These are phyloP conservation scores for Limonium bicolor DNA, from an alignment of 148 eudicot genomes.

Conservation along the genomic window DNA sequence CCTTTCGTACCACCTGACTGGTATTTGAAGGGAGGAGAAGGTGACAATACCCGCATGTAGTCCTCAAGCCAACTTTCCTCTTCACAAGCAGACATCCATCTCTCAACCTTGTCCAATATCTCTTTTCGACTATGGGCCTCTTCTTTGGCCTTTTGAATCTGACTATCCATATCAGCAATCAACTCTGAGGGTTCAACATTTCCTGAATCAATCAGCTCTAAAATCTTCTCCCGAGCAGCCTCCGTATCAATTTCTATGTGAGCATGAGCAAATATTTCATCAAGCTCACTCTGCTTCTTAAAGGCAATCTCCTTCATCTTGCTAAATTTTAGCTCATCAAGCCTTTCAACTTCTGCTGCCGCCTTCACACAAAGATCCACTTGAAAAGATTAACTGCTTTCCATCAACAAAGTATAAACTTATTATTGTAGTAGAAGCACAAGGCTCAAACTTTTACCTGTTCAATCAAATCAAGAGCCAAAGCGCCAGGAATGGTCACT, in stretches of 20 bases:
- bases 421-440: not conserved
- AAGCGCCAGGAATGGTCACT: conserved; percentile 77
- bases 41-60: conserved; percentile 62
- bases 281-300: conserved; percentile 89
- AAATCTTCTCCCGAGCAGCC: conserved; percentile 69
- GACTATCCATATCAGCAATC: conserved; percentile 94
- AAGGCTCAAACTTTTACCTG: conserved; percentile 69
- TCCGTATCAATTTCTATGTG: conserved; percentile 88
- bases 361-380: conserved; percentile 33
- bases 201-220: conserved; percentile 81
- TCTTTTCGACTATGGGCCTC: conserved; percentile 91
- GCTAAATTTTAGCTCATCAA: conserved; percentile 88
- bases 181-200: conserved; percentile 83
- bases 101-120: conserved; percentile 95
- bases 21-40: not conserved
- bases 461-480: conserved; percentile 84
- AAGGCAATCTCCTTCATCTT: conserved; percentile 98
- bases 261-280: conserved; percentile 80
- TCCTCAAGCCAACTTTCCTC: conserved; percentile 99
- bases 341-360: conserved; percentile 93
- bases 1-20: not conserved
- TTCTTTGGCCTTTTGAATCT: conserved; percentile 81
- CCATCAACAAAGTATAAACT: not conserved
- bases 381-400: not conserved
- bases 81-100: conserved; percentile 99